Evolutionary conservation across 2,329 filamentous ascomycete species (phyloP).

Genomic region (Aspergillus vadensis): DNA sequence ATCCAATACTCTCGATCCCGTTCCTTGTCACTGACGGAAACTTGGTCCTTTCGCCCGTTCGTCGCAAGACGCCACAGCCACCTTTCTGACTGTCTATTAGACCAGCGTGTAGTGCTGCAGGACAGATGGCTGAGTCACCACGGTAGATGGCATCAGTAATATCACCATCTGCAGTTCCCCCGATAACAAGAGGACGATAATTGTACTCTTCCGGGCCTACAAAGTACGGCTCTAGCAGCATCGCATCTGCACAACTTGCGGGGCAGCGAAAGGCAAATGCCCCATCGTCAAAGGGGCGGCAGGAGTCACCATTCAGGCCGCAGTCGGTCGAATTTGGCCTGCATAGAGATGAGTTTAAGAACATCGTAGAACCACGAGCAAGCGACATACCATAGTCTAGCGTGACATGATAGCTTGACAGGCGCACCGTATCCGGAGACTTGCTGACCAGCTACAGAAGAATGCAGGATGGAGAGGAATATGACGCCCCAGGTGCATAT

Average conservation of each 20-base stretch:
- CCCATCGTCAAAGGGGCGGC: constrained; percentile 58
- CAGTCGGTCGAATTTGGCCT: constrained; percentile 48
- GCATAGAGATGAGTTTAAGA: constrained; percentile 8
- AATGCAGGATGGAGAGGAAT: constrained; percentile 36
- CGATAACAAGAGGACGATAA: constrained; percentile 58
- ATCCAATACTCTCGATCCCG: constrained; percentile 56
- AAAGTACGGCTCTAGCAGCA: constrained; percentile 57
- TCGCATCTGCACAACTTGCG: constrained; percentile 56
- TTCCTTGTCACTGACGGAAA: constrained; percentile 52
- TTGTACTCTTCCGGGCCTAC: constrained; percentile 59
- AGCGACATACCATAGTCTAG: constrained; percentile 43
- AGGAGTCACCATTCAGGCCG: constrained; percentile 59
- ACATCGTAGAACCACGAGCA: not conserved
- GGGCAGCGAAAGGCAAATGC: constrained; percentile 61
- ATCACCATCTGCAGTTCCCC: constrained; percentile 49
- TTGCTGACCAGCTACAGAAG: constrained; percentile 33
- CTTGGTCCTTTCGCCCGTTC: constrained; percentile 53
- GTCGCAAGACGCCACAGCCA: constrained; percentile 58
- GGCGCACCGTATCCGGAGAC: constrained; percentile 38
- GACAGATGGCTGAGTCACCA: constrained; percentile 63
- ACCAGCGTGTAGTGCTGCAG: constrained; percentile 61
- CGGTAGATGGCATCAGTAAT: constrained; percentile 55
- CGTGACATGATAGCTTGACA: constrained; percentile 38
- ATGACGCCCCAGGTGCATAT: constrained; percentile 36
- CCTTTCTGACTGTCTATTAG: constrained; percentile 56